Base-by-base conservation (phyloP, 2,329 filamentous ascomycete species). In the Cladophialophora exuberans region DNA sequence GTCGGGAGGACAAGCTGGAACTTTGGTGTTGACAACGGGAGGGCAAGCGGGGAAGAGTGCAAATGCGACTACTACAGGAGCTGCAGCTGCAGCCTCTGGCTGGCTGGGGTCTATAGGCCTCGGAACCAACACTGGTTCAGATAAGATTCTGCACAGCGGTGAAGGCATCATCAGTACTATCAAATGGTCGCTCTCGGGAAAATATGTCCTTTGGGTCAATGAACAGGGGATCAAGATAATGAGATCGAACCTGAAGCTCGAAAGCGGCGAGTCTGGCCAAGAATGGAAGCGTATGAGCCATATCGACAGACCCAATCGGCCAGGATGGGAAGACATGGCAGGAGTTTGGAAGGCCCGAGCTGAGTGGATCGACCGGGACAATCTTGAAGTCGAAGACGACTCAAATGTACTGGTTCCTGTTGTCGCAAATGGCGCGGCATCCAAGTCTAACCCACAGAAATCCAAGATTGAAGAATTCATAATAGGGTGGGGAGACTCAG, bases 221-320 rank as follows among this genome's bases (percentile, higher is more conserved):
- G 94, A 99, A 72, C 88, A 95, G 66, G 94, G 94, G 3, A 95
- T 97, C 69, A 97, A 97, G 70, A 94, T 99, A 57, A 97, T 97
- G 92, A 84, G 94, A 31, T 90, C 90, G 3, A 90, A 94, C 68
- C 69, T 95, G 17, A 84, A 92, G 63, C 79, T 97, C 4, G 90
- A 95, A 4, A 85, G 79, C 59, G 80, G 81, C 10, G 88, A 96
- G 66, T 76, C 81, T 1, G 92, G 97, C 13, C 86, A 88, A 62
- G 90, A 92, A 2, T 99, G 95, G 95, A 96, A 94, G 71, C 83
- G 93, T 7, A 90, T 99, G 60, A 92, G 90, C 20, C 93, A 97
- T 68, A 87, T 96, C 57, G 91, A 96, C 67, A 84, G 91, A 38
- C 94, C 94, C 1, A 89, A 90, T 65, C 88, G 88, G 4, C 85